Base-by-base conservation (phyloP, 768 basidiomycete genomes). In the Galerina sulciceps region DNA sequence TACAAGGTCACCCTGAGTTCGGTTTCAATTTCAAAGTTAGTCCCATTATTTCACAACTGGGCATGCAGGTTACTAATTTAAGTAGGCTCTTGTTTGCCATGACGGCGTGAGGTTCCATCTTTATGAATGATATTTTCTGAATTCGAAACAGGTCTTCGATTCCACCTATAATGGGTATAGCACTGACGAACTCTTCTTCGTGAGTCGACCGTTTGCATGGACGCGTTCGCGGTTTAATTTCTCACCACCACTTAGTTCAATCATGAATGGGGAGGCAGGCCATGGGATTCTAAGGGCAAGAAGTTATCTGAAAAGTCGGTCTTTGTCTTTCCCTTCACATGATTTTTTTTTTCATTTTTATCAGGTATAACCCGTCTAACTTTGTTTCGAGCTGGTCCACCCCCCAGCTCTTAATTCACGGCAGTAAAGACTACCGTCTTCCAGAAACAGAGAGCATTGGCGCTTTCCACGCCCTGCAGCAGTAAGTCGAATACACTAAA, bases 181-280 rank as follows among this genome's bases (percentile, higher is more conserved):
- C 13, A 98, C 95, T 10, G 96, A 98, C 51, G 93, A 96, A 67
- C 81, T 96, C 36, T 93, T 89, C 82, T 96, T 95, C 76, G 91
- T 93, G 67, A 65, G 89, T 23, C 49, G 26, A 31, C 8, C 26
- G n/a, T n/a, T 31, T 31, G 26, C 26, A 31, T 14, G 11, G n/a
- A 18, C 20, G 45, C 44, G 46, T 51, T 57, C 22, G 10, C 14
- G 10, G 14, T 34, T 34, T 22, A 36, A 10, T 44, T 26, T 37
- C n/a, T 48, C 36, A 37, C 26, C 41, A 20, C 26, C 20, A 11
- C 11, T 36, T 53, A 94, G 91, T 91, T 90, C 77, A 91, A 93
- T 71, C 88, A 93, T 61, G 93, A 92, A 61, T 94, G 90, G 88
- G 89, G 88, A 67, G 91, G 92, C 57, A 77, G 84, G 52, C 92